A percentile compares a stretch with the other conserved stretches of the same genome.
Evolutionary conservation across 805 yeast genomes (phyloP).

Genomic region (Diddensiella transvaalensis): DNA sequence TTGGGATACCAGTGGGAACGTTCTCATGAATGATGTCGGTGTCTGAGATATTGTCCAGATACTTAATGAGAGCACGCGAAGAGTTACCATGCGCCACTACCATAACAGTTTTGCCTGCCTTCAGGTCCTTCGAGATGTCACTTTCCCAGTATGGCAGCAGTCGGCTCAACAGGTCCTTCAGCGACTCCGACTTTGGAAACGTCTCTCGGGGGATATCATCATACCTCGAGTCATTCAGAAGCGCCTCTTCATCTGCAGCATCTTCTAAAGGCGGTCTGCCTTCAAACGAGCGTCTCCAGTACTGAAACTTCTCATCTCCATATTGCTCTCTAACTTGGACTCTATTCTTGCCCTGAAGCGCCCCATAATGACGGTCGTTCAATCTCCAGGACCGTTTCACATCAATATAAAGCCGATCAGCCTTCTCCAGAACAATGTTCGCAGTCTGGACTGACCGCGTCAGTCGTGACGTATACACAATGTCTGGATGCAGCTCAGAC

Average conservation of each 20-base stretch:
- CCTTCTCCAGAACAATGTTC: constrained; percentile 73
- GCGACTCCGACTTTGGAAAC: constrained; percentile 81
- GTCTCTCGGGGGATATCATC: constrained; percentile 67
- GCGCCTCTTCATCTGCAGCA: constrained; percentile 69
- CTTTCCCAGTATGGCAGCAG: constrained; percentile 91
- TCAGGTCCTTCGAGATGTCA: constrained; percentile 70
- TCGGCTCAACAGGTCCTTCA: constrained; percentile 84
- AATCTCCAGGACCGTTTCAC: constrained; percentile 91
- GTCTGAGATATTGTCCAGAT: constrained; percentile 81
- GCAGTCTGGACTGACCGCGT: constrained; percentile 91
- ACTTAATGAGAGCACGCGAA: constrained; percentile 82
- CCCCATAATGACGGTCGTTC: constrained; percentile 95
- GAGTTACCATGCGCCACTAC: constrained; percentile 94
- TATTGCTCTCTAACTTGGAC: constrained; percentile 74
- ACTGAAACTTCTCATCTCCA: constrained; percentile 81
- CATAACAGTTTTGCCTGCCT: constrained; percentile 78
- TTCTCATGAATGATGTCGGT: constrained; percentile 80
- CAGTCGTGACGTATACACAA: constrained; percentile 77
- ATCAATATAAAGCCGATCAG: constrained; percentile 79
- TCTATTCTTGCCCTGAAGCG: constrained; percentile 88
- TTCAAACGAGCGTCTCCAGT: constrained; percentile 90
- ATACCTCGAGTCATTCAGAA: constrained; percentile 75
- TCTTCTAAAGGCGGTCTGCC: constrained; percentile 84
- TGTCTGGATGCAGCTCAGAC: constrained; percentile 69
- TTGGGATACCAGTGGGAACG: constrained; percentile 93